These are phyloP conservation scores for Mollisia scopiformis DNA, from an alignment of 2,329 filamentous ascomycete species.

Conservation along the genomic window DNA sequence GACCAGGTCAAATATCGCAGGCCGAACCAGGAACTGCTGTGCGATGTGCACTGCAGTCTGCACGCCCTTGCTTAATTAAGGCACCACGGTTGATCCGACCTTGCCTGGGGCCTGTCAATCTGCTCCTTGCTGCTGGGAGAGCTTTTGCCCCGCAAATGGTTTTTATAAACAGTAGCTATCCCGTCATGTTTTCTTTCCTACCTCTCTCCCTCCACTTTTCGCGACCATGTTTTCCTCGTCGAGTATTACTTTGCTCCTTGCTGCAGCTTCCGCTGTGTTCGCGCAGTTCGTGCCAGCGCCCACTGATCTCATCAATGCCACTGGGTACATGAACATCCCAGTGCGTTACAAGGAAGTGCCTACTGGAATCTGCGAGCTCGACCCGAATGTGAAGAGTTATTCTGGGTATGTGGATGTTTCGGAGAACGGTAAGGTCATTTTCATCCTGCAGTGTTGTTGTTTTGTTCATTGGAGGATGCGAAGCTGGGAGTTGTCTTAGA, in stretches of 20 bases:
- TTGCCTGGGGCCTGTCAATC: background rate
- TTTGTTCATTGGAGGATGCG: too few species aligned
- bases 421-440: too few species aligned
- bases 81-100: background rate
- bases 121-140: background rate
- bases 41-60: too few species aligned
- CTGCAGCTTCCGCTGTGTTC: constrained; percentile 13
- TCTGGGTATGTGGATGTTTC: too few species aligned
- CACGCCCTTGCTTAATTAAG: too few species aligned
- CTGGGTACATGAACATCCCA: constrained; percentile 42
- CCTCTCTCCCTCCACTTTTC: background rate
- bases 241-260: constrained; percentile 4
- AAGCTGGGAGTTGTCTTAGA: too few species aligned
- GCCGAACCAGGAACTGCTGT: background rate
- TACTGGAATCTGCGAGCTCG: constrained; percentile 47
- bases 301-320: constrained; percentile 39
- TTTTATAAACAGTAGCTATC: background rate
- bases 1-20: background rate
- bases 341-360: constrained; percentile 53
- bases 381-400: constrained; percentile 45
- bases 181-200: background rate
- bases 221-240: constrained; percentile 2
- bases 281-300: constrained; percentile 43
- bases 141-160: too few species aligned
- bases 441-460: too few species aligned